These are phyloP conservation scores for Ceratocystis ficicola DNA, from an alignment of 2,329 filamentous ascomycete species.

Conservation along the genomic window DNA sequence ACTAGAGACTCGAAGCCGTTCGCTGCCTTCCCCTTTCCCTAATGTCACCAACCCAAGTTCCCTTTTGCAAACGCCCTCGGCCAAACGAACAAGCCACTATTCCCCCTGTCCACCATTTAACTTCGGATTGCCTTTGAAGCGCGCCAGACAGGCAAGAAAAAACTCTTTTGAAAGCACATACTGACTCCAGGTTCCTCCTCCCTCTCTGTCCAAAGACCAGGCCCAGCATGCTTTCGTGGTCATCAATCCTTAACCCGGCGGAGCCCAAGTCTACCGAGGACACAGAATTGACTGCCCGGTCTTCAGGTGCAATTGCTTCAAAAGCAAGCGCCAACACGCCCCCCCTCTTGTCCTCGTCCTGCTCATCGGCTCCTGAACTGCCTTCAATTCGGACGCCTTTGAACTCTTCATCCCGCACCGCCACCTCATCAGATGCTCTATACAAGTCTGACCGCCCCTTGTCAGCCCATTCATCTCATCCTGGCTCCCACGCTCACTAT, in stretches of 20 bases:
- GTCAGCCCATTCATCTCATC: neutral
- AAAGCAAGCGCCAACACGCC: neutral
- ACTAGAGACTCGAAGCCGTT: neutral
- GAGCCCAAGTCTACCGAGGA: constrained; percentile 33
- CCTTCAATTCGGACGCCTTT: neutral
- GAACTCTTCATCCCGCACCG: neutral
- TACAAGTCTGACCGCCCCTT: neutral
- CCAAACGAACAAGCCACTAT: constrained; percentile 1
- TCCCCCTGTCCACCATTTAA: neutral
- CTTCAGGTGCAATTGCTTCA: neutral
- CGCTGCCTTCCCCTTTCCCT: neutral
- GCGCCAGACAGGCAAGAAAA: neutral
- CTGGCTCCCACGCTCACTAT: neutral
- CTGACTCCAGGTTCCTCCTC: neutral
- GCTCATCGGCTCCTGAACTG: neutral
- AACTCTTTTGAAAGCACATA: neutral
- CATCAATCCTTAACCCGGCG: constrained; percentile 54
- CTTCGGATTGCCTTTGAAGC: neutral
- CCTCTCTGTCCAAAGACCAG: neutral
- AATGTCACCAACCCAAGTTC: neutral
- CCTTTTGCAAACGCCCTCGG: neutral
- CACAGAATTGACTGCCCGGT: neutral
- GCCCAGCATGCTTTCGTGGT: constrained; percentile 47
- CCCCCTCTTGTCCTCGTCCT: neutral
- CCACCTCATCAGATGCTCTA: neutral